Evolutionary conservation across 371 early-diverging fungal genomes (phyloP), one percentile per base, ranked within the genome.

Genomic region (Haplosporangium sp.): DNA sequence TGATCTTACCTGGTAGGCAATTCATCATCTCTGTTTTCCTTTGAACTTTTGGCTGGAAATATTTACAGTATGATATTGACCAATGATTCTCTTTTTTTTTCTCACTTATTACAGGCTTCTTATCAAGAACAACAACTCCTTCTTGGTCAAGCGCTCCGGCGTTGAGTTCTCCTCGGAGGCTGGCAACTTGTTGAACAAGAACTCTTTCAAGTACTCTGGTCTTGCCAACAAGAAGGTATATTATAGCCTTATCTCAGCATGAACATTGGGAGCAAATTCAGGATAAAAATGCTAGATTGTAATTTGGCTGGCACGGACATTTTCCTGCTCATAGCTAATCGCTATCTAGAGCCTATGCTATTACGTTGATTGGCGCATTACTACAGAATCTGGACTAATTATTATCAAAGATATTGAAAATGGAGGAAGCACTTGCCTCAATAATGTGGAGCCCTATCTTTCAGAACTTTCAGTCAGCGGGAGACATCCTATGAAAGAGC

Each of bases 201-300:
- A 96, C 92, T 86, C 93, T 71, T 93, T 89, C 92, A 95, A 94
- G 91, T 94, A 88, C 92, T 94, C 95, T 83, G 93, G 93, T 71
- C 62, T 95, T 82, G 94, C 94, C 81, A 92, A 91, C 91, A 81
- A 81, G 83, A 93, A 93, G 91, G 92, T 92, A 87, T 63, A 50
- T n/a, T 50, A 50, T 50, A n/a, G n/a, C 15, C 7, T 27, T n/a
- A n/a, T n/a, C 15, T n/a, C 50, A 50, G 50, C 50, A 48, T 48
- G 4, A 50, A 50, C 50, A n/a, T n/a, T 15, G 48, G 48, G 17
- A 17, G 15, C 48, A 17, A 15, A 50, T 15, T n/a, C 50, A 50
- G 50, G 50, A 50, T 3, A n/a, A n/a, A 50, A 5, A 50, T 27
- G 0, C 27, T 27, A 27, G 27, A 27, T 27, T 27, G 27, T 27